Conservation (phyloP, 495 filamentous ascomycete genomes). For the Trichodelitschia bisporula region DNA sequence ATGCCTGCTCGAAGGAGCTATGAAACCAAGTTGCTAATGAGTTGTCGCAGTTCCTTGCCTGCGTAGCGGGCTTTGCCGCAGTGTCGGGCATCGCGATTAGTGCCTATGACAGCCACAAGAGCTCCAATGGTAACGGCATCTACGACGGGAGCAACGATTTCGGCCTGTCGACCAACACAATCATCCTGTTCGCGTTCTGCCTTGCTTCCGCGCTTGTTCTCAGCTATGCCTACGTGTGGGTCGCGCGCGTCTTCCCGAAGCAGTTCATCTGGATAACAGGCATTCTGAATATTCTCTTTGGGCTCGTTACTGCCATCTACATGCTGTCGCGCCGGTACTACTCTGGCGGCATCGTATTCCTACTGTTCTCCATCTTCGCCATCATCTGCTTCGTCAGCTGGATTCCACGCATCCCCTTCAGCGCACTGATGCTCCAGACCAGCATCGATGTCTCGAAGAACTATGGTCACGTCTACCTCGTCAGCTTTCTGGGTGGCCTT, state of each 20-base stretch:
- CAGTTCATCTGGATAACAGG: conserved; percentile 75
- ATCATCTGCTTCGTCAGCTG: conserved; percentile 61
- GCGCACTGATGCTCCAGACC: conserved; percentile 69
- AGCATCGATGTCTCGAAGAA: conserved; percentile 63
- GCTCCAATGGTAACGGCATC: conserved; percentile 49
- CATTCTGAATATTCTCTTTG: conserved; percentile 40
- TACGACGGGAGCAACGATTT: conserved; percentile 41
- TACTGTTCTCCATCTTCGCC: conserved; percentile 56
- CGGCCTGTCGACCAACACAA: conserved; percentile 55
- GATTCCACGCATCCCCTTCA: conserved; percentile 74
- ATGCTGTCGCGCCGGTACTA: conserved; percentile 44
- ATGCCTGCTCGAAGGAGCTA: not conserved
- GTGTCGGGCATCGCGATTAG: conserved; percentile 55
- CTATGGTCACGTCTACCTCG: conserved; percentile 56
- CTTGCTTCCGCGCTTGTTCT: conserved; percentile 45
- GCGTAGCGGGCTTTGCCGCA: conserved; percentile 51
- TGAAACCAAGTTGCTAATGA: not conserved
- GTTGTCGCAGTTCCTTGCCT: conserved; percentile 32
- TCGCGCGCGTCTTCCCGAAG: conserved; percentile 64
- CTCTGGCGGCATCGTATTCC: conserved; percentile 64
- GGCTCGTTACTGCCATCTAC: conserved; percentile 42
- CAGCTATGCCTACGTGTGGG: conserved; percentile 49
- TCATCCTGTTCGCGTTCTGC: conserved; percentile 61
- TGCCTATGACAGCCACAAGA: conserved; percentile 42
- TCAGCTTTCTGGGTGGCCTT: conserved; percentile 57